Base-by-base conservation (phyloP, 331 rosid genomes). In the Malus hybrid region DNA sequence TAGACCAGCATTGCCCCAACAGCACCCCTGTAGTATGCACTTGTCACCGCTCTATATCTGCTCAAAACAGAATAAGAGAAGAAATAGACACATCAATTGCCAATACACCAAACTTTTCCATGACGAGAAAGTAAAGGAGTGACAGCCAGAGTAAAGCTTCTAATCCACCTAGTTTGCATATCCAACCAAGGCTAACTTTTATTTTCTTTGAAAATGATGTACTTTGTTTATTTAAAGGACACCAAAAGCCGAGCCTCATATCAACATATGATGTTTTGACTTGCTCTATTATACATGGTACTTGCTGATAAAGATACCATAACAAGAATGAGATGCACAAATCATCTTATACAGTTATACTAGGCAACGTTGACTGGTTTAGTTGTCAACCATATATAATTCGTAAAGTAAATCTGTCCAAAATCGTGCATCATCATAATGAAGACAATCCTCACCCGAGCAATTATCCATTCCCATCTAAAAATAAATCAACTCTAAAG, bases 1-100 rank as follows among this genome's bases (percentile, higher is more conserved):
- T 91, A 93, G 44, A 91, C 98, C 80, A 93, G 80, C 98, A 93
- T 93, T 80, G 98, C 97, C 77, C 98, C 98, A 33, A 93, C 95
- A 66, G 98, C 98, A 42, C 97, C 98, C 83, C 98, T 85, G 83
- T 93, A 93, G 82, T 93, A 93, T 67, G 98, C 98, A 74, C 98
- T 93, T 63, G 98, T 93, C 64, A 93, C 98, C 58, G 98, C 98
- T 74, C 98, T 84, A 82, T 93, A 93, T 75, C 98, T 93, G 90
- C 67, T 34, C 70, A 70, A 64, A 73, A 63, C 44, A 70, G 8
- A 55, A 80, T 3, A 68, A 10, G 22, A 79, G 2, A 26, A 55
- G 57, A 48, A 14, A 6, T 68, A 14, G 33, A 65, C n/a, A 32
- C 33, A 56, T 42, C 48, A 57, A 58, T 30, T 70, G 14, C 16